Evolutionary conservation across 2,329 filamentous ascomycete genomes (phyloP), one percentile per base, ranked within the genome.

Genomic region (Arachnopeziza araneosa): DNA sequence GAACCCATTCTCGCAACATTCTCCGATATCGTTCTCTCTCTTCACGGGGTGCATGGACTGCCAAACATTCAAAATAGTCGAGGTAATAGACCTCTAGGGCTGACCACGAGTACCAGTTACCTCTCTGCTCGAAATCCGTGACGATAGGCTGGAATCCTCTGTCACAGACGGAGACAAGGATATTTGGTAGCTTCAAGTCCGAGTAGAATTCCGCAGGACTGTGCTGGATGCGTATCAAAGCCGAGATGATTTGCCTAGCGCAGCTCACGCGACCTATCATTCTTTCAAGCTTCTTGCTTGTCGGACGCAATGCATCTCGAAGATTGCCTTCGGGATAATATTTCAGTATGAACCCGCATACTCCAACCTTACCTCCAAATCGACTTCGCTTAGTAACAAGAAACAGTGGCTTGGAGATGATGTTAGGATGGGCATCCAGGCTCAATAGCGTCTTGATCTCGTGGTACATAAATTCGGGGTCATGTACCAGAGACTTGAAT

Each of bases 41-140:
- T 4, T 6, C 21, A 4, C 19, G 9, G 21, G 3, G 4, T 9
- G 8, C 3, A 12, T 4, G 21, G 6, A 3, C 22, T 19, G 50
- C 52, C n/a, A 58, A 9, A 14, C 24, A 24, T 19, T 54, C 50
- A 19, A 84, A 67, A 64, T 83, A 84, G 65, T 86, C 83, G 54
- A 86, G 73, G 26, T 79, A 79, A 67, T 84, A 84, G 62, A 86
- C 78, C 67, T 86, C 83, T 0, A 83, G 83, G 0, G 83, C 77
- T 1, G 79, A 80, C 69, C 85, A 86, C 68, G 84, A 81, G 70
- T 80, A 83, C 83, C 83, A 86, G 1, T 85, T 82, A 8, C 83
- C 83, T 32, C 83, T 78, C 69, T 86, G 83, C 70, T 86, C 83
- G 66, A 86, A 84, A 63, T 86, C 83, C 4, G 86, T 77, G 77